phyloP scores from a whole-genome alignment of 2,329 filamentous ascomycete species.

The Trichoderma sp. region DNA sequence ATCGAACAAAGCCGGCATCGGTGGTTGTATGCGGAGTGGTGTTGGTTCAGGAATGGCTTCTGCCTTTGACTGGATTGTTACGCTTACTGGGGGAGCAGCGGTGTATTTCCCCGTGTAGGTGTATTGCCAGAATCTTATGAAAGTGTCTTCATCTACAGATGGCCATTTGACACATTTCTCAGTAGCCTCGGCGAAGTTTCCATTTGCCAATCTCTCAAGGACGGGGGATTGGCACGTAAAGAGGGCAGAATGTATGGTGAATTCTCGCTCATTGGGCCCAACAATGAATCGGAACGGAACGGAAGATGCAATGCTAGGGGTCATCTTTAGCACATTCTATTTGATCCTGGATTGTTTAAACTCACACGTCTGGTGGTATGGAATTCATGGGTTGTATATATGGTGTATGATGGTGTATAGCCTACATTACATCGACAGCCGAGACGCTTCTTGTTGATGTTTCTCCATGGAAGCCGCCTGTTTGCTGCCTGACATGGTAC shows the following conservation, averaged over 20 bases:
- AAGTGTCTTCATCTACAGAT: slow-evolving; percentile 21
- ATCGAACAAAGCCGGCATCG: neutral
- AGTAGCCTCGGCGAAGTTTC: slow-evolving; percentile 17
- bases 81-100: neutral
- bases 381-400: neutral
- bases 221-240: slow-evolving; percentile 21
- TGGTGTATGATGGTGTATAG: neutral
- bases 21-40: neutral
- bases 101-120: slow-evolving; percentile 23
- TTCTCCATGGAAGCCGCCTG: neutral
- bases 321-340: neutral
- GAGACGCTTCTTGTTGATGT: neutral
- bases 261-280: slow-evolving; percentile 18
- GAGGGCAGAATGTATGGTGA: slow-evolving; percentile 24
- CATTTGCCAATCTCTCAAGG: slow-evolving; percentile 19
- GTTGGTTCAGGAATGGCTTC: neutral
- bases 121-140: slow-evolving; percentile 23
- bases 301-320: slow-evolving; percentile 4
- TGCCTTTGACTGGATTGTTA: no score
- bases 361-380: neutral
- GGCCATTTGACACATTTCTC: slow-evolving; percentile 21
- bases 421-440: neutral
- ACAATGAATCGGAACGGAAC: slow-evolving; percentile 22
- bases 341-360: neutral
- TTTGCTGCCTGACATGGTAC: neutral